Evolutionary conservation across 495 filamentous ascomycete species (phyloP), one percentile per base, ranked within the genome.

Genomic region (Filosporella fistucella): DNA sequence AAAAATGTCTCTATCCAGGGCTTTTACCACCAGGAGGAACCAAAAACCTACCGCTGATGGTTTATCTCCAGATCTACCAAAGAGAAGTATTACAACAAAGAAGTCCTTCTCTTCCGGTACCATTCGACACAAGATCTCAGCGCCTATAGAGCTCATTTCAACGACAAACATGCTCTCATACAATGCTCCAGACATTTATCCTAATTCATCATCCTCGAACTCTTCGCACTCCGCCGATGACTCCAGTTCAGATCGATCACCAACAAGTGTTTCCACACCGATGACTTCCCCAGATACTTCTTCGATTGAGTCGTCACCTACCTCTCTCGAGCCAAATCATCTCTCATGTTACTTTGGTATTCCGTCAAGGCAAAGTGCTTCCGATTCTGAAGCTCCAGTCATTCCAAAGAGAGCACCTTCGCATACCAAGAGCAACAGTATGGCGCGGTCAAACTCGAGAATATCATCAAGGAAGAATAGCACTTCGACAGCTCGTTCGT

Each of bases 91-190:
- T 47, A 73, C 72, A 10, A 68, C 63, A 1, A 75, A 68, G 57
- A 58, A 55, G 8, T 57, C 59, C 17, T 49, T 58, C 33, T 43
- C 55, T 16, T 32, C 57, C 28, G 61, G 50, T 13, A 54, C 42
- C 8, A 69, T 77, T 50, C 71, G 77, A 46, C 57, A 70, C 56
- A 77, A 93, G 68, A 98, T 98, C 59, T 98, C 93, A 16, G 78
- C 75, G 10, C 93, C 93, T 2, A 74, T 96, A 37, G 82, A 87
- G 63, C 73, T 98, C 35, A 67, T 96, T 22, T 95, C 91, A 16
- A 95, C 94, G 3, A 97, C 94, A 48, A 98, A 97, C 63, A 88
- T 91, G 82, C 82, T 96, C 14, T 86, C 88, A 14, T 95, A 93
- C 74, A 90, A 91, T 58, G 90, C 93, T 10, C 94, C 93, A 21